phyloP scores from a whole-genome alignment of 1,284 basidiomycete species.

The Fomitiporia mediterranea region DNA sequence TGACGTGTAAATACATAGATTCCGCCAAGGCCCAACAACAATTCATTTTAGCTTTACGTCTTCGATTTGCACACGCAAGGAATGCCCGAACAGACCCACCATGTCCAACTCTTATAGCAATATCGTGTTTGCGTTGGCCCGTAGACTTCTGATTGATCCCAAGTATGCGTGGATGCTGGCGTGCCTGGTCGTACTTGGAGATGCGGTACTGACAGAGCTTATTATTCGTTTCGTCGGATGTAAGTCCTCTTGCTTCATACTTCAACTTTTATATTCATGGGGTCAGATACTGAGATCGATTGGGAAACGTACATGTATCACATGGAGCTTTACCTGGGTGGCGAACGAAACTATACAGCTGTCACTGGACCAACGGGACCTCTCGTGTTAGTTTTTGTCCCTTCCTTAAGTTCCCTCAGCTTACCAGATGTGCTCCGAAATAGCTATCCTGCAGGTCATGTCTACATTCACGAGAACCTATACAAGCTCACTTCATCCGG shows the following conservation, averaged over 20 bases:
- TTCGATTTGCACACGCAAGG: not conserved
- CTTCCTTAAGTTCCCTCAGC: slow-evolving; percentile 15
- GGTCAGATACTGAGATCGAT: slow-evolving; percentile 96
- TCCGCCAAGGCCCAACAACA: too few relatives aligned
- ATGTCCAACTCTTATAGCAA: not conserved
- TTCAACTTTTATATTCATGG: slow-evolving; percentile 10
- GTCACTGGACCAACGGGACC: slow-evolving; percentile 92
- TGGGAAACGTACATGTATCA: slow-evolving; percentile 94
- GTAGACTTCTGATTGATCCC: slow-evolving; percentile 44
- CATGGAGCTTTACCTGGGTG: slow-evolving; percentile 71
- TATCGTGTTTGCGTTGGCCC: not conserved
- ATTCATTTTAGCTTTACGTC: not conserved
- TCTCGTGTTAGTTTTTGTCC: slow-evolving; percentile 65
- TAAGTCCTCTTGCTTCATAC: slow-evolving; percentile 38
- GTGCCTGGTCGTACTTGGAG: slow-evolving; percentile 59
- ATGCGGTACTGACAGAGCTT: slow-evolving; percentile 69
- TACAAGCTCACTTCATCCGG: slow-evolving; percentile 63
- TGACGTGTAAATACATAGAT: not conserved
- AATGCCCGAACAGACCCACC: not conserved
- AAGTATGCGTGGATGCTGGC: slow-evolving; percentile 65
- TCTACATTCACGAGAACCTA: slow-evolving; percentile 80
- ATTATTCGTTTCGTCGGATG: slow-evolving; percentile 80
- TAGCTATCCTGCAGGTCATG: slow-evolving; percentile 93
- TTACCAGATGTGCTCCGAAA: slow-evolving; percentile 5
- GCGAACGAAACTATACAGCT: slow-evolving; percentile 82